Percentiles rank a stretch among this genome's conserved stretches.
phyloP scores from a whole-genome alignment of 192 early-diverging fungal genomes.

The Coemansia sp. region DNA sequence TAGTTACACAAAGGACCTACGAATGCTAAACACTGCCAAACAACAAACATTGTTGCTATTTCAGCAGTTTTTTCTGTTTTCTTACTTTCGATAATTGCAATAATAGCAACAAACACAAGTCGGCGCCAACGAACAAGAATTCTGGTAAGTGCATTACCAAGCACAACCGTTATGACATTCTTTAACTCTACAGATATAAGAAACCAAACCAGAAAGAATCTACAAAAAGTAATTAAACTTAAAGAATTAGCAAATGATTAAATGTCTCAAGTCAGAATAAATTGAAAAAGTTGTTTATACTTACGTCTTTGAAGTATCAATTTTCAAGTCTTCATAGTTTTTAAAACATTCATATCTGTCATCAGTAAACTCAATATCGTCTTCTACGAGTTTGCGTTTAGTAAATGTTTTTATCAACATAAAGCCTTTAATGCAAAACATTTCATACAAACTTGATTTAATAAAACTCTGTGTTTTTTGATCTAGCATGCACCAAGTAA shows the following conservation, averaged over 20 bases:
- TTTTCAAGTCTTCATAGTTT: background rate
- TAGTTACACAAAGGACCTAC: background rate
- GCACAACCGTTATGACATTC: background rate
- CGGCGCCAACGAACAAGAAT: background rate
- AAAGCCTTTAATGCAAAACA: background rate
- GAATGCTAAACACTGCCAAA: background rate
- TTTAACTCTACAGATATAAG: background rate
- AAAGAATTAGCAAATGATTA: background rate
- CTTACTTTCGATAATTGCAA: background rate
- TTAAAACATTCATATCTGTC: background rate
- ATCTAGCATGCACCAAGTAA: too few relatives aligned
- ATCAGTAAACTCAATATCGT: background rate
- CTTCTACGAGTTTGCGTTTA: background rate
- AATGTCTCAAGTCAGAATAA: background rate
- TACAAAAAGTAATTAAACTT: background rate
- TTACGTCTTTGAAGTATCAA: background rate
- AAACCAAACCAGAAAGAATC: background rate
- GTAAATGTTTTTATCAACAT: background rate
- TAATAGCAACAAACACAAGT: background rate
- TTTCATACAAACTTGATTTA: background rate
- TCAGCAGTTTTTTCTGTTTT: background rate
- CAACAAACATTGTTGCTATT: background rate
- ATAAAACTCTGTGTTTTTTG: too few relatives aligned
- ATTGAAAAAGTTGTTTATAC: background rate
- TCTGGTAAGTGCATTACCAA: background rate